Evolutionary conservation across 2,329 filamentous ascomycete species (phyloP), one percentile per base, ranked within the genome.

Genomic region (Colletotrichum filicis): DNA sequence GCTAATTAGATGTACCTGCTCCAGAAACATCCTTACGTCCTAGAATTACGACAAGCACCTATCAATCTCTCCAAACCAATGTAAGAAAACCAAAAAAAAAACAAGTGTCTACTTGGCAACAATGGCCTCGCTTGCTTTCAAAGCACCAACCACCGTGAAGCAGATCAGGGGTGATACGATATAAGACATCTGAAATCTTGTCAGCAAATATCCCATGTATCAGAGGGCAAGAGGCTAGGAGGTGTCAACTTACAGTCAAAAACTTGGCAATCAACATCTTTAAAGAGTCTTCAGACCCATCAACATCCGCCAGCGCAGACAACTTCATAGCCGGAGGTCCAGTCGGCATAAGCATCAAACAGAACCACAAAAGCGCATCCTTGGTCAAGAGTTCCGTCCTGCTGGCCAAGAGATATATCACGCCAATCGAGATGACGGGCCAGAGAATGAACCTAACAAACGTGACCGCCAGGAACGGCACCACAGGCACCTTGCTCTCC

Each of bases 361-460:
- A 84, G 76, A 93, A 93, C 90, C 90, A 93, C 37, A 93, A 80
- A 75, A 93, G 88, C 0, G 91, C 91, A 77, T 93, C 92, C 3
- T 83, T 76, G 4, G 84, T 83, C 2, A 93, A 77, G 3, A 89
- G 52, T 0, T 76, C 75, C 0, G 90, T 92, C 66, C 84, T 85
- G 2, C 83, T 85, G 0, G 89, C 90, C 7, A 93, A 77, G 0
- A 80, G 76, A 75, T 88, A 92, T 8, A 93, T 85, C 2, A 88
- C 42, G 0, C 83, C 82, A 37, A 93, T 90, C 11, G 71, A 74
- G 26, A 74, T 59, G 19, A 73, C 6, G 9, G 91, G 91, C 91
- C 91, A 93, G 0, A 92, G 49, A 9, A 92, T 77, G 75, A 93
- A 91, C 9, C 92, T 83, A 4, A 92, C 81, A 1, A 86, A 63